Evolutionary conservation across 345 rosid genomes (phyloP).

Genomic region (Eucalyptus pauciflora): DNA sequence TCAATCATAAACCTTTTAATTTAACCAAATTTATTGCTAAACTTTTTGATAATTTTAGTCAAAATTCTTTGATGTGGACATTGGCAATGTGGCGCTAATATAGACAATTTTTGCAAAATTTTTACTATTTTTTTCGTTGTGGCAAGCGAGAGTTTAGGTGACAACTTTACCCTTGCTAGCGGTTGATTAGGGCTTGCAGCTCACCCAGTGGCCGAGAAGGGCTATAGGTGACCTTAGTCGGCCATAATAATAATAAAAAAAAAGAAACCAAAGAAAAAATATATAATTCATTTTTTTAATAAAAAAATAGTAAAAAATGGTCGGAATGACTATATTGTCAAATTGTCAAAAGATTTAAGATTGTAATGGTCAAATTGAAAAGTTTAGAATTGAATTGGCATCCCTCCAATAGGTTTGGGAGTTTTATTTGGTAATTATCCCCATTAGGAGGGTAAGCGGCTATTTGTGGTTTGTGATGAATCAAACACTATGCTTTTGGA

Average conservation of each 20-base stretch:
- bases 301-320: not conserved
- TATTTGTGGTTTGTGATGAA: not conserved
- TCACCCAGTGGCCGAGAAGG: not conserved
- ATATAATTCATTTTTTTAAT: not conserved
- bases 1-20: fast-evolving
- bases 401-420: not conserved
- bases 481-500: not conserved
- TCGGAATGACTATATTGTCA: not conserved
- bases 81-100: too few relatives aligned
- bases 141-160: not conserved
- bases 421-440: not conserved
- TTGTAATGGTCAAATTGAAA: not conserved
- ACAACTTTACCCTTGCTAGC: not conserved
- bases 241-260: not conserved
- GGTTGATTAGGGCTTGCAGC: not conserved
- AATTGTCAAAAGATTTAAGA: not conserved
- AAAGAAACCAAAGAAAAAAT: not conserved
- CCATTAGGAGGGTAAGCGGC: not conserved
- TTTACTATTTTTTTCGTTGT: not conserved
- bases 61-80: not conserved
- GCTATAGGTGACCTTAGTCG: not conserved
- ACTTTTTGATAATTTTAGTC: not conserved
- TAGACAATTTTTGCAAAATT: not conserved
- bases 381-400: not conserved
- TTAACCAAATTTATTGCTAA: not conserved